Evolutionary conservation across 176 grass and related monocot species (phyloP).

Genomic region (Echinochloa phyllopogon): DNA sequence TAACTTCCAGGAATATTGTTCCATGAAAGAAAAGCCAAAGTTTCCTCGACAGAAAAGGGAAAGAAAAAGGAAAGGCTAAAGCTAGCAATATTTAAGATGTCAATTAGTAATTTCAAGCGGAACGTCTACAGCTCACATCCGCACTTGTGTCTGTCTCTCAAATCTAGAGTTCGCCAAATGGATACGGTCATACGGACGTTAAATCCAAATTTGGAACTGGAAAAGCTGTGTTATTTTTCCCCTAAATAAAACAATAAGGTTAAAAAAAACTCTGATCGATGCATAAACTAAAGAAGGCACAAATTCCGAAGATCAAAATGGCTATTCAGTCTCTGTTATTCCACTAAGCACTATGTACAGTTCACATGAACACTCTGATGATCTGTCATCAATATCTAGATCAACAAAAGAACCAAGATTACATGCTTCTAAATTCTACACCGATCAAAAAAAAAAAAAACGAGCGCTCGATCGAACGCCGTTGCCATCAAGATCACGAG

Average conservation of each 20-base stretch:
- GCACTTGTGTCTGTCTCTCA: not conserved
- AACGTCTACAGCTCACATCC: not conserved
- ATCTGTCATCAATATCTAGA: not conserved
- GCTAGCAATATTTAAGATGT: not conserved
- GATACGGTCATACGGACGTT: not conserved
- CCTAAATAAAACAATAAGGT: not conserved
- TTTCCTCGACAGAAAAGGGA: not conserved
- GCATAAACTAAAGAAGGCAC: too few relatives aligned
- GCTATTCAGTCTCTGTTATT: not conserved
- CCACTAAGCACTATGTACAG: slow-evolving; percentile 39
- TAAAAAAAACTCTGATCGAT: not conserved
- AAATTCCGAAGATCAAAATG: not conserved
- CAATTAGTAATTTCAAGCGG: not conserved
- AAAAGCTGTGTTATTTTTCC: not conserved
- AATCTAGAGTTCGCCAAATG: not conserved
- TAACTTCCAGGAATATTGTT: not conserved
- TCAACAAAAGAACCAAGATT: slow-evolving; percentile 48
- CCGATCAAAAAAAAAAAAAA: slow-evolving; percentile 36
- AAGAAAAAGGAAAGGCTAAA: not conserved
- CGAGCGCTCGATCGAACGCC: slow-evolving; percentile 2
- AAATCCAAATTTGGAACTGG: not conserved
- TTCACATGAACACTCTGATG: slow-evolving; percentile 30
- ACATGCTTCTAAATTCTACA: not conserved
- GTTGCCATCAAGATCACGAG: slow-evolving; percentile 48
- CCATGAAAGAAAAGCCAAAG: not conserved